These are phyloP conservation scores for Tephrocybe sp. DNA, from an alignment of 768 basidiomycete species.

Conservation along the genomic window DNA sequence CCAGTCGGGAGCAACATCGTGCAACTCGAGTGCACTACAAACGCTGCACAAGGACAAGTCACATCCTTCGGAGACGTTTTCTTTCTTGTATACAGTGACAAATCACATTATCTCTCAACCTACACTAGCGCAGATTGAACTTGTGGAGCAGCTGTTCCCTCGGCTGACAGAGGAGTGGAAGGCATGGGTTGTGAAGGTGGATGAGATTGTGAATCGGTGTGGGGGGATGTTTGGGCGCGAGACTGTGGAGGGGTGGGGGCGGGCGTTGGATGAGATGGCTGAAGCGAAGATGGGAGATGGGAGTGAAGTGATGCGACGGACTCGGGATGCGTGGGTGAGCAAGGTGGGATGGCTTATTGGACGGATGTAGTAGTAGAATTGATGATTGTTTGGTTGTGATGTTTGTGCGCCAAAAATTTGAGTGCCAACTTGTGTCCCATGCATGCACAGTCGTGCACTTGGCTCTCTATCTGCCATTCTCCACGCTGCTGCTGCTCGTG, in stretches of 20 bases:
- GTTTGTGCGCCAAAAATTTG: constrained; percentile 18
- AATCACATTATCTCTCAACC: constrained; percentile 69
- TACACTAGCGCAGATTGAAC: constrained; percentile 55
- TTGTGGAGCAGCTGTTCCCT: constrained; percentile 57
- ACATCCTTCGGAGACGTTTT: constrained; percentile 73
- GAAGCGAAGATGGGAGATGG: constrained; percentile 42
- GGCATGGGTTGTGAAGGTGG: constrained; percentile 71
- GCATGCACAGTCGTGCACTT: constrained; percentile 49
- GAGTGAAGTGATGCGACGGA: constrained; percentile 33
- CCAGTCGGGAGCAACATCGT: constrained; percentile 22
- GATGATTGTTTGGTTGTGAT: constrained; percentile 14
- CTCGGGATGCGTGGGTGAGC: constrained; percentile 62
- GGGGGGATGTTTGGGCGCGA: constrained; percentile 82
- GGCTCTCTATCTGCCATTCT: constrained; percentile 41
- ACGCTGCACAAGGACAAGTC: constrained; percentile 59
- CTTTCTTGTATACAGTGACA: constrained; percentile 66
- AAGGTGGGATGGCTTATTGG: constrained; percentile 83
- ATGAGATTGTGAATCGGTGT: constrained; percentile 64
- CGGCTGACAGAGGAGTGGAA: constrained; percentile 74
- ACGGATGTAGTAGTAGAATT: constrained; percentile 24
- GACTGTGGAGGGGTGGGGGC: constrained; percentile 66
- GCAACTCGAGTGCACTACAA: constrained; percentile 41
- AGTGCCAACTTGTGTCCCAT: constrained; percentile 26
- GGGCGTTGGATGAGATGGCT: constrained; percentile 64
- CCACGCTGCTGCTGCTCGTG: constrained; percentile 48